phyloP scores from a whole-genome alignment of 2,329 filamentous ascomycete species.

The Fusarium hainanense region DNA sequence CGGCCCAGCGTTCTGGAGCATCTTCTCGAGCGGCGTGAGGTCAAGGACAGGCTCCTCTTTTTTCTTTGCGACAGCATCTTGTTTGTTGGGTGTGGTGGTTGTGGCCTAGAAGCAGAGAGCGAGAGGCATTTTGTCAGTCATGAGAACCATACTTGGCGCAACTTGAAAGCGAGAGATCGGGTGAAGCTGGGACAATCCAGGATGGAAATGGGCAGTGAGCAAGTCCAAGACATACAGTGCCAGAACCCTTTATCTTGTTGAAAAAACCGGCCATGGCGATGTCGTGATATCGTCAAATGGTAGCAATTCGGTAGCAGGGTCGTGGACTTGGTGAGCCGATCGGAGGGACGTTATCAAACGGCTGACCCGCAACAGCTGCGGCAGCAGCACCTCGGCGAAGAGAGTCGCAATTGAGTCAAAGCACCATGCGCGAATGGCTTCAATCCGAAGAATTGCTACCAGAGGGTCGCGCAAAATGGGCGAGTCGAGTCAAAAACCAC shows the following conservation, averaged over 20 bases:
- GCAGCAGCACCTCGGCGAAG: conserved; percentile 49
- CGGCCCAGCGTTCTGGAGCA: conserved; percentile 84
- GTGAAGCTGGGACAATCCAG: conserved; percentile 23
- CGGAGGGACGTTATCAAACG: conserved; percentile 34
- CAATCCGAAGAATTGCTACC: conserved; percentile 1
- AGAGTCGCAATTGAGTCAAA: conserved; percentile 41
- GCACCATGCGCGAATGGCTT: conserved; percentile 44
- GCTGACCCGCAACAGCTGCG: conserved; percentile 51
- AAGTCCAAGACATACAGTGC: conserved; percentile 60
- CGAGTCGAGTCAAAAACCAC: background rate
- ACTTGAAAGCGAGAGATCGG: conserved; percentile 35
- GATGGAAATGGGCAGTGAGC: conserved; percentile 11
- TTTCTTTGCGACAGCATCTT: conserved; percentile 63
- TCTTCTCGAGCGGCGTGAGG: conserved; percentile 73
- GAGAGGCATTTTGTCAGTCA: conserved; percentile 50
- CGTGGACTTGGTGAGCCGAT: conserved; percentile 39
- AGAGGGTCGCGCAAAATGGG: conserved; percentile 16
- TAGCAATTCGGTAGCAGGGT: conserved; percentile 21
- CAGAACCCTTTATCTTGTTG: conserved; percentile 67
- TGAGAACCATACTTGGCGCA: conserved; percentile 31
- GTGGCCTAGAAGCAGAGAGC: conserved; percentile 53
- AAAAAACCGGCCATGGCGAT: conserved; percentile 67
- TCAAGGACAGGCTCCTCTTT: conserved; percentile 69
- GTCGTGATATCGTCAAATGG: conserved; percentile 37
- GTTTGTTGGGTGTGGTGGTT: conserved; percentile 54